A percentile compares a stretch with the other conserved stretches of the same genome.
Evolutionary conservation across 768 basidiomycete genomes (phyloP).

Genomic region (Lactarius tabidus): DNA sequence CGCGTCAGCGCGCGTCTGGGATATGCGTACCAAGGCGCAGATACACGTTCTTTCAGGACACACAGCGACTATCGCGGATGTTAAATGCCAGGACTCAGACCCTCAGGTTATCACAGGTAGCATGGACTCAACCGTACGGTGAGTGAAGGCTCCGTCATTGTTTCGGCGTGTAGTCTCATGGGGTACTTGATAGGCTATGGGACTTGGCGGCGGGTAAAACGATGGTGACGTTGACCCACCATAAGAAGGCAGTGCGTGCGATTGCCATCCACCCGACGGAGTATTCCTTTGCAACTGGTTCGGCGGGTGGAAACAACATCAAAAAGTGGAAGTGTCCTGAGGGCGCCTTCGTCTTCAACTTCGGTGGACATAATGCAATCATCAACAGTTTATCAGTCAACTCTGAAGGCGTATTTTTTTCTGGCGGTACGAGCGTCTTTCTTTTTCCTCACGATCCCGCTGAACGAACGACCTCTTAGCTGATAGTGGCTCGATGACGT

Average conservation of each 20-base stretch:
- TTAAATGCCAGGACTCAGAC: slow-evolving; percentile 94
- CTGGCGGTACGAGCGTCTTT: slow-evolving; percentile 62
- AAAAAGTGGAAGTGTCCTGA: slow-evolving; percentile 99
- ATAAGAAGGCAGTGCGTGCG: slow-evolving; percentile 96
- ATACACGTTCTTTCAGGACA: slow-evolving; percentile 93
- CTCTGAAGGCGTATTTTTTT: slow-evolving; percentile 94
- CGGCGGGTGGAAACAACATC: slow-evolving; percentile 98
- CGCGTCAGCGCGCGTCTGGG: slow-evolving; percentile 97
- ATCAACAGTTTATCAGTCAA: slow-evolving; percentile 96
- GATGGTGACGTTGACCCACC: slow-evolving; percentile 95
- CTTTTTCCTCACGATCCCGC: background rate
- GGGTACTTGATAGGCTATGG: slow-evolving; percentile 62
- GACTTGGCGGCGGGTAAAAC: slow-evolving; percentile 98
- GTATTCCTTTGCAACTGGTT: slow-evolving; percentile 93
- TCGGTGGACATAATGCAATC: slow-evolving; percentile 93
- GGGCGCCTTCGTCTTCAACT: slow-evolving; percentile 94
- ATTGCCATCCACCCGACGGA: slow-evolving; percentile 95
- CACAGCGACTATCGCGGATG: slow-evolving; percentile 91
- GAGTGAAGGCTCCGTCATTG: slow-evolving; percentile 27
- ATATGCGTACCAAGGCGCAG: slow-evolving; percentile 97
- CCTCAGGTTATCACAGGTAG: slow-evolving; percentile 97
- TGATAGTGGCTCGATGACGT: slow-evolving; percentile 85
- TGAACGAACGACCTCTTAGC: slow-evolving; percentile 39
- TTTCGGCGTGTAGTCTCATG: slow-evolving; percentile 12
- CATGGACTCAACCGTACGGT: slow-evolving; percentile 97